Evolutionary conservation across 2,329 filamentous ascomycete genomes (phyloP).

Genomic region (Chaetomiaceae sp.): DNA sequence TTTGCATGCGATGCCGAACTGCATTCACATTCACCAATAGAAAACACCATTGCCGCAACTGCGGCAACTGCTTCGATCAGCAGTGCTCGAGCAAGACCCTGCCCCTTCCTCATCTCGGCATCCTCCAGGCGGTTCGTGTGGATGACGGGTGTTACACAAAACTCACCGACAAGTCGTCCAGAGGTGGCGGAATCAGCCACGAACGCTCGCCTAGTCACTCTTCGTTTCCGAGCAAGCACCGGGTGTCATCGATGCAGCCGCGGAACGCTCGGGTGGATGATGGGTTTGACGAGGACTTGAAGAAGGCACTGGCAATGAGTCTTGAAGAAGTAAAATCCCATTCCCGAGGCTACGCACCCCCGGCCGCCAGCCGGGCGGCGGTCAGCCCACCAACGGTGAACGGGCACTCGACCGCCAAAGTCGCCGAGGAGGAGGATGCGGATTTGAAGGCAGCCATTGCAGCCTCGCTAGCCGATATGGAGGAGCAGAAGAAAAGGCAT

Average conservation of each 20-base stretch:
- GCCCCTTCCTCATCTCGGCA: conserved; percentile 86
- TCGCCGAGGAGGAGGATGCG: conserved; percentile 80
- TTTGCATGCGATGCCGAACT: conserved; percentile 96
- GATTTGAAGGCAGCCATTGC: conserved; percentile 94
- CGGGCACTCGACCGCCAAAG: conserved; percentile 37
- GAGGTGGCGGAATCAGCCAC: conserved; percentile 29
- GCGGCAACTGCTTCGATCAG: conserved; percentile 94
- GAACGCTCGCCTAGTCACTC: conserved; percentile 46
- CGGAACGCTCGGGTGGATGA: conserved; percentile 83
- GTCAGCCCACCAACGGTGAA: conserved; percentile 34
- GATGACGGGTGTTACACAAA: conserved; percentile 95
- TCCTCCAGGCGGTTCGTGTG: conserved; percentile 83
- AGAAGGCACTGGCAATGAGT: conserved; percentile 92
- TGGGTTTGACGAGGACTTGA: conserved; percentile 90
- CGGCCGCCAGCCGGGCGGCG: conserved; percentile 36
- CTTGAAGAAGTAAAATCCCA: conserved; percentile 84
- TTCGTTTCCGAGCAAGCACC: conserved; percentile 55
- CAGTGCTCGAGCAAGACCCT: conserved; percentile 88
- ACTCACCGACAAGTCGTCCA: conserved; percentile 69
- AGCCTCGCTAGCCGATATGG: conserved; percentile 92
- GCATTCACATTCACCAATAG: conserved; percentile 96
- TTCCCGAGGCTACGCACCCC: conserved; percentile 68
- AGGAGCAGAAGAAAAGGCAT: conserved; percentile 93
- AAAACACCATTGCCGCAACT: conserved; percentile 97
- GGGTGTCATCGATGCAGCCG: conserved; percentile 76